Evolutionary conservation across 345 rosid genomes (phyloP).

Genomic region (Salix viminalis): DNA sequence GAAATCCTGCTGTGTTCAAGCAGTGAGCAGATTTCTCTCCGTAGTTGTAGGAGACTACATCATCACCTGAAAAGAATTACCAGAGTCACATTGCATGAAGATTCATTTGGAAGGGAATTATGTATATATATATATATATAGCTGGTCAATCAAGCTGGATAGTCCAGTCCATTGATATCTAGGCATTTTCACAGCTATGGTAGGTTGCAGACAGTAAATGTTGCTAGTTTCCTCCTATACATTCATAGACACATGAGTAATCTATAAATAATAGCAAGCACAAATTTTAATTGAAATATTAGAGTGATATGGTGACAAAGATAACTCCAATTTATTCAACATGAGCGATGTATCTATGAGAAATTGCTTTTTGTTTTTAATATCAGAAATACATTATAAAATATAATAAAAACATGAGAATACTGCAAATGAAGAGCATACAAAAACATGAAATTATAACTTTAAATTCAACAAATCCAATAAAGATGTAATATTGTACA

Average conservation of each 20-base stretch:
- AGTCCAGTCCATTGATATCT: neutral
- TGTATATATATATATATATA: neutral
- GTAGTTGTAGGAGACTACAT: conserved; percentile 60
- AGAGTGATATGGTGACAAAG: no score
- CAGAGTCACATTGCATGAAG: neutral
- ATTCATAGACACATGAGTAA: neutral
- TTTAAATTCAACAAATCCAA: no score
- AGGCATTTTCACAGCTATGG: neutral
- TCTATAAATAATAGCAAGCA: neutral
- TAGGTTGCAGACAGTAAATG: neutral
- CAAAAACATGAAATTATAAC: no score
- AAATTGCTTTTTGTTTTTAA: no score
- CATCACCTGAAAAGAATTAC: conserved; percentile 52
- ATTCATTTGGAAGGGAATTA: neutral
- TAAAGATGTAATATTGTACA: no score
- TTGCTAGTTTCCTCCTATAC: neutral
- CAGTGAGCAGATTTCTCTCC: conserved; percentile 79
- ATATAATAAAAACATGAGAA: no score
- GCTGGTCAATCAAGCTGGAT: neutral
- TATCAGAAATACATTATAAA: no score
- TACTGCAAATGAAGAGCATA: no score
- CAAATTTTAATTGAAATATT: no score
- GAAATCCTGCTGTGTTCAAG: conserved; percentile 61
- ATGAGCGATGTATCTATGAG: no score
- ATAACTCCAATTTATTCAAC: no score